Evolutionary conservation across 2,329 filamentous ascomycete genomes (phyloP).

Genomic region (Akanthomyces dipterigenus): DNA sequence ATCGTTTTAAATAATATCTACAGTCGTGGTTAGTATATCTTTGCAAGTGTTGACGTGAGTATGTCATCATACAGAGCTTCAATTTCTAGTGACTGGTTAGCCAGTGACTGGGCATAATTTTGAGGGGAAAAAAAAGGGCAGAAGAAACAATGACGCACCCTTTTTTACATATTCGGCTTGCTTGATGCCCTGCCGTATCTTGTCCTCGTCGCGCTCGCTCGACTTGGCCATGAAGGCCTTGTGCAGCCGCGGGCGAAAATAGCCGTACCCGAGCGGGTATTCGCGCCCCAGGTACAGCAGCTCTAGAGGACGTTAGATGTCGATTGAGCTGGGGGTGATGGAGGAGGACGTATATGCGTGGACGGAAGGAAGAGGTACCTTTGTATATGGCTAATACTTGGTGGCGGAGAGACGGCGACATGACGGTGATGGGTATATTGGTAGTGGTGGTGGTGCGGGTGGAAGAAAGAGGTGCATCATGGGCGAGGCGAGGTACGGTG

Average conservation of each 20-base stretch:
- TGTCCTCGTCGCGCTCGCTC: conserved; percentile 59
- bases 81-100: conserved; percentile 56
- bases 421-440: neutral
- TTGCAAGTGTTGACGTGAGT: neutral
- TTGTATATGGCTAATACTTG: conserved; percentile 87
- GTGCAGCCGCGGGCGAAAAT: conserved; percentile 76
- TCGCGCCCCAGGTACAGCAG: conserved; percentile 77
- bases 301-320: conserved; percentile 44
- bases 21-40: neutral
- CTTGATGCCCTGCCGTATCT: conserved; percentile 69
- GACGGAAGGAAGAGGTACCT: conserved; percentile 36
- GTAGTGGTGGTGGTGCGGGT: neutral
- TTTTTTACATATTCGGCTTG: conserved; percentile 87
- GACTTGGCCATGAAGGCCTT: conserved; percentile 77
- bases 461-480: neutral
- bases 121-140: neutral
- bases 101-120: neutral
- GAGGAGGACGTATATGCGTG: too few species aligned
- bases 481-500: neutral
- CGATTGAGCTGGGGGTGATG: too few species aligned
- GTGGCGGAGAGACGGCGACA: conserved; percentile 45
- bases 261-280: conserved; percentile 76
- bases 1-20: conserved; percentile 89
- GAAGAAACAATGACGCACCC: conserved; percentile 45
- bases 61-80: conserved; percentile 72